phyloP scores from a whole-genome alignment of 495 filamentous ascomycete species.

The Xylaria cubensis region DNA sequence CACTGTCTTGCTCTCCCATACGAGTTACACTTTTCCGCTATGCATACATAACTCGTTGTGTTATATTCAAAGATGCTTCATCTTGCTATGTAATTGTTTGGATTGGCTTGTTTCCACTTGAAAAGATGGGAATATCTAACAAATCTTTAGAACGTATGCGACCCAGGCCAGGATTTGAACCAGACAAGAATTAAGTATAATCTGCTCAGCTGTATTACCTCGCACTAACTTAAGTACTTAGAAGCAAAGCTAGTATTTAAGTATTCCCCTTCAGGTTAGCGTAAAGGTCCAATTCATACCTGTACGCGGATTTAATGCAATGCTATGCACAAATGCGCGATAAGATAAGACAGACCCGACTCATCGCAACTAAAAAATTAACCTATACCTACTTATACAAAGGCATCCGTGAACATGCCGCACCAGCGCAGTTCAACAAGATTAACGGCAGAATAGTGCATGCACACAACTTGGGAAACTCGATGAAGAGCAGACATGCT shows the following conservation, averaged over 20 bases:
- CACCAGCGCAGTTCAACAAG: background rate
- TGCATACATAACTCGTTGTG: background rate
- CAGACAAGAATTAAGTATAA: too few species aligned
- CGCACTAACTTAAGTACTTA: too few species aligned
- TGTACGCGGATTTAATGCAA: too few species aligned
- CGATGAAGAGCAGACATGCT: conserved; percentile 22
- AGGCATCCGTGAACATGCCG: background rate
- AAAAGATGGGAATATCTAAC: too few species aligned
- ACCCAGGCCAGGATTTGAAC: too few species aligned
- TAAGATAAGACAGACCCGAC: background rate
- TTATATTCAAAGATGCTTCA: background rate
- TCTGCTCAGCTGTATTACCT: too few species aligned
- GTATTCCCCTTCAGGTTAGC: background rate
- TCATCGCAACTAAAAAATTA: background rate
- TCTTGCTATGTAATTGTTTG: background rate
- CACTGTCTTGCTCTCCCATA: background rate
- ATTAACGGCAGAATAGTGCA: background rate
- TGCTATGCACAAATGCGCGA: background rate
- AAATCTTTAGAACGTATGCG: too few species aligned
- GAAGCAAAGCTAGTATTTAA: too few species aligned
- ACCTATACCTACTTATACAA: background rate
- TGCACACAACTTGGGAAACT: background rate
- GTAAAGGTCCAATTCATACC: background rate
- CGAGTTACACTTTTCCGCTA: background rate
- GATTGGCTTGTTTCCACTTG: too few species aligned